Conservation (phyloP, 2,329 filamentous ascomycete genomes). For the Cryphonectria radicalis region DNA sequence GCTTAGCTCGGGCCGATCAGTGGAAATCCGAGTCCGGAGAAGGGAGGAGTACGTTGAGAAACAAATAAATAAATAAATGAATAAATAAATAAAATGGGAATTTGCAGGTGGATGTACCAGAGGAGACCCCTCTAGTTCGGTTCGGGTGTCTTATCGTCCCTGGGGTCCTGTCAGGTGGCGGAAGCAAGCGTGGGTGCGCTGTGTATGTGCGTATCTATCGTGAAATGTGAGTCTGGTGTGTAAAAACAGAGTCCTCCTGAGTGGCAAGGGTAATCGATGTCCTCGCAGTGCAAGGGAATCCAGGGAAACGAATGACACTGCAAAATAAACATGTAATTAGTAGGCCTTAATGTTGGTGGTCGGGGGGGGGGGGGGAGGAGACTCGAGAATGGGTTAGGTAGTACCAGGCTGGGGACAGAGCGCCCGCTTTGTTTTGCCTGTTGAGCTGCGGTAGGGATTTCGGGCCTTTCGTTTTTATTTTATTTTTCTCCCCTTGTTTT, state of each 20-base stretch:
- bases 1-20: background rate
- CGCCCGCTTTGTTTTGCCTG: background rate
- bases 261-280: background rate
- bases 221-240: background rate
- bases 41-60: background rate
- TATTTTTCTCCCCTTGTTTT: background rate
- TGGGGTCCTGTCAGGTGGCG: background rate
- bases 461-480: background rate
- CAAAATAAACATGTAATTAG: background rate
- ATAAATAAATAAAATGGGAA: background rate
- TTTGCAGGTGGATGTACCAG: constrained; percentile 6
- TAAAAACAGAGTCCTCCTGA: background rate
- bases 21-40: background rate
- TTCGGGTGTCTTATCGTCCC: background rate
- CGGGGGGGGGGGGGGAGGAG: background rate
- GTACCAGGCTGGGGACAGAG: background rate
- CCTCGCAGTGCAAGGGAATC: background rate
- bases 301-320: background rate
- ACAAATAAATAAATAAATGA: background rate
- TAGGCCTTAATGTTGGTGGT: background rate
- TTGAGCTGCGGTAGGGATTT: background rate
- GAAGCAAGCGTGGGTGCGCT: background rate
- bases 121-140: background rate
- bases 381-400: background rate
- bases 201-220: background rate